Percentiles rank a stretch among this genome's conserved stretches.
Evolutionary conservation across 352 stramenopile genomes (phyloP).

Genomic region (Pythium aristosporum): DNA sequence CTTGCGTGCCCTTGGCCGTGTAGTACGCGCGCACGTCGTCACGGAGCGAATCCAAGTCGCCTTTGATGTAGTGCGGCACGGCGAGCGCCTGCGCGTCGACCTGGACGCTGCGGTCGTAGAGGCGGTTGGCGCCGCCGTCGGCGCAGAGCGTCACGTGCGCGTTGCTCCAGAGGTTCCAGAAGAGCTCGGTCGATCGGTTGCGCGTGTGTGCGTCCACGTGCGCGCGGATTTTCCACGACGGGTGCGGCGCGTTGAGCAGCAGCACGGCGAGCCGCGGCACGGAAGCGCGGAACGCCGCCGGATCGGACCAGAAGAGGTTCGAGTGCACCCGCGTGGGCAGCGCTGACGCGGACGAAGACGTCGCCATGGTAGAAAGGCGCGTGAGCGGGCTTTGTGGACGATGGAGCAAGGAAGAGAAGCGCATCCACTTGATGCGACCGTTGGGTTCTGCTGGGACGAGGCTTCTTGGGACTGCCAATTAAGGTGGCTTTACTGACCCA

Average conservation of each 20-base stretch:
- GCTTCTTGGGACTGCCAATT: slow-evolving; percentile 2
- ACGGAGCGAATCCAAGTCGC: slow-evolving; percentile 94
- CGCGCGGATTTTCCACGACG: slow-evolving; percentile 41
- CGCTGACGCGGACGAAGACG: slow-evolving; percentile 2
- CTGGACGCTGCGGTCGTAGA: slow-evolving; percentile 75
- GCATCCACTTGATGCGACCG: neutral
- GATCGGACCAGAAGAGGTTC: slow-evolving; percentile 55
- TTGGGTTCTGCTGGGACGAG: neutral
- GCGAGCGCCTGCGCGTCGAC: slow-evolving; percentile 41
- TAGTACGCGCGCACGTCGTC: slow-evolving; percentile 89
- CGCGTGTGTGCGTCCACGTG: slow-evolving; percentile 21
- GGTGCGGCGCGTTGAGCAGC: slow-evolving; percentile 52
- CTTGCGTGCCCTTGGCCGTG: slow-evolving; percentile 42
- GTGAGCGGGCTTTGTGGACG: neutral
- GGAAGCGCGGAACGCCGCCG: slow-evolving; percentile 18
- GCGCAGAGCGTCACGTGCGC: slow-evolving; percentile 86
- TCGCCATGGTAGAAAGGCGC: neutral
- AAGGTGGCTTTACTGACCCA: too few species aligned
- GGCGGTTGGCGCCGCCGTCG: slow-evolving; percentile 94
- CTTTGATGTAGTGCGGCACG: slow-evolving; percentile 91
- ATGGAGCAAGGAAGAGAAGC: neutral
- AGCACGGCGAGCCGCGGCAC: slow-evolving; percentile 58
- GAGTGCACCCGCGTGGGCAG: slow-evolving; percentile 37
- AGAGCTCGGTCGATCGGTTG: slow-evolving; percentile 44
- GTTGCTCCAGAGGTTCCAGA: slow-evolving; percentile 69